Evolutionary conservation across 2,329 filamentous ascomycete genomes (phyloP).

Genomic region (Colletotrichum sp.): DNA sequence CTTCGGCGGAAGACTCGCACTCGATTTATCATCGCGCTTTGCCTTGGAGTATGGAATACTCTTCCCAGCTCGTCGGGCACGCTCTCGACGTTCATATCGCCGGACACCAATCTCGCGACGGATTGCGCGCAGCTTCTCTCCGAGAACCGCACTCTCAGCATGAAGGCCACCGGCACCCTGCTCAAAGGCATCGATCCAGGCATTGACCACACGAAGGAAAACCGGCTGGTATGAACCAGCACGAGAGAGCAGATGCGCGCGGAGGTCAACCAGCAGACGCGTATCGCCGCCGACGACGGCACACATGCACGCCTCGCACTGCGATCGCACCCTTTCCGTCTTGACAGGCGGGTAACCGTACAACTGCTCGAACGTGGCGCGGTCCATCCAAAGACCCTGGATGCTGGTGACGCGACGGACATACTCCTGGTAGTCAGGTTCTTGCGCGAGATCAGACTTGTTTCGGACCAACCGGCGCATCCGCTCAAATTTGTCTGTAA

Average conservation of each 20-base stretch:
- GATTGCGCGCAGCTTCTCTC: conserved; percentile 2
- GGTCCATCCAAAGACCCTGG: conserved; percentile 43
- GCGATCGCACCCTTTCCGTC: conserved; percentile 31
- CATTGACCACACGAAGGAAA: conserved; percentile 44
- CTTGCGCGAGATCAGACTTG: neutral
- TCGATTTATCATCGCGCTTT: neutral
- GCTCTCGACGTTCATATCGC: conserved; percentile 12
- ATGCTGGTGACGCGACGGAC: conserved; percentile 36
- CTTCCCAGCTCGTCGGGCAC: neutral
- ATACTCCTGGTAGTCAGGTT: conserved; percentile 21
- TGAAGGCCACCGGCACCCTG: neutral
- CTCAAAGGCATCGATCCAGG: conserved; percentile 45
- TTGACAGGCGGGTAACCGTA: conserved; percentile 35
- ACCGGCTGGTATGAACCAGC: conserved; percentile 33
- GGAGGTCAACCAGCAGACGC: conserved; percentile 48
- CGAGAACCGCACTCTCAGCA: neutral
- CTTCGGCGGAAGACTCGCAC: neutral
- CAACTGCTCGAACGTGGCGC: conserved; percentile 35
- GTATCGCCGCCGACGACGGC: conserved; percentile 50
- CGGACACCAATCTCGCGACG: neutral
- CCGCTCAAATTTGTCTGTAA: conserved; percentile 34
- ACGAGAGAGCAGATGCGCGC: conserved; percentile 47
- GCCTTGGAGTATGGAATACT: neutral
- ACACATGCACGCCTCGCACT: conserved; percentile 61
- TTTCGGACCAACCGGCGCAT: conserved; percentile 29